Base-by-base conservation (phyloP, 1,139 yeast species). In the Candida mesenterica region DNA sequence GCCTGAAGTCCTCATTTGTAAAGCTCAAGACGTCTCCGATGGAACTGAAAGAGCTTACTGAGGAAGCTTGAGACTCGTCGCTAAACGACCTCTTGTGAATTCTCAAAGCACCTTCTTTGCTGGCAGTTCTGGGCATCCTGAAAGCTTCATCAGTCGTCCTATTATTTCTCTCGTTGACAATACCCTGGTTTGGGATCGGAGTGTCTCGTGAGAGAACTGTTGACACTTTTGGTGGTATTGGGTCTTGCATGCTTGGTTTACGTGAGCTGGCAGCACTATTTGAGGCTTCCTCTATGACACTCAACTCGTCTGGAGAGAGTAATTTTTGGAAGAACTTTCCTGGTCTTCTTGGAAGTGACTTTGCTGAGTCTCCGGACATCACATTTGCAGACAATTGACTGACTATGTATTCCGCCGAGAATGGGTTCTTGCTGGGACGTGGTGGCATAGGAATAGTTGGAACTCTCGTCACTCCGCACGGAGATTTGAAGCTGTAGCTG, bases 201-300 rank as follows among this genome's bases (percentile, higher is more conserved):
- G 10, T 15, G 9, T 15, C 9, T 15, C 16, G 9, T 7, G n/a
- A 4, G n/a, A 18, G 5, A 28, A 15, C 24, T 9, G 23, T 3
- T n/a, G n/a, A n/a, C n/a, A n/a, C n/a, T n/a, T n/a, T n/a, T 26
- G 13, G 5, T n/a, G 32, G 5, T 3, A n/a, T 3, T 15, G 53
- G 52, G 14, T 54, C 32, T 26, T 33, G 27, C 3, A 57, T 34
- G 40, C 68, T 66, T 5, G 68, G 51, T 10, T 41, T 42, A 43
- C 72, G 52, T 4, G 71, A 62, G 34, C 58, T 52, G 9, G 50
- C 55, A 19, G 49, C 55, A 29, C 49, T 47, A 33, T 52, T 52
- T 9, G 72, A 59, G 26, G 53, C 61, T 41, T 70, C 76, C 44
- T 69, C 74, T 24, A 70, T 69, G 12, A 68, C 59, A 47, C 76